Conservation (phyloP, 1,284 basidiomycete species). For the Tylopilus orsonianus region DNA sequence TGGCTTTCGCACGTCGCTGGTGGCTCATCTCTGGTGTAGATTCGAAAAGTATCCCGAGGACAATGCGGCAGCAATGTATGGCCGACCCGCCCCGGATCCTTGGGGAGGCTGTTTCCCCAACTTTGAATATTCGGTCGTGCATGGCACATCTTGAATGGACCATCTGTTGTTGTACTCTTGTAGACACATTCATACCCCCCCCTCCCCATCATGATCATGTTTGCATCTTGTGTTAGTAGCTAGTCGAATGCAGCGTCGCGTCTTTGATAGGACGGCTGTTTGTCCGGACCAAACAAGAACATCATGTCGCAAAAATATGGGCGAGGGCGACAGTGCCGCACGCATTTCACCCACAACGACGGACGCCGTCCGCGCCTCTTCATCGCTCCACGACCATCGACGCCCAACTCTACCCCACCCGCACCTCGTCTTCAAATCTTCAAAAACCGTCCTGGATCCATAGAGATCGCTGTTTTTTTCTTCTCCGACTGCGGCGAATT, state of each 20-base stretch:
- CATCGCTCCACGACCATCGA: slow-evolving; percentile 5
- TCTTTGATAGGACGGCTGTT: slow-evolving; percentile 24
- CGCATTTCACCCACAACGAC: slow-evolving; percentile 29
- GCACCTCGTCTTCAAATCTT: slow-evolving; percentile 48
- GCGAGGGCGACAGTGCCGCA: slow-evolving; percentile 23
- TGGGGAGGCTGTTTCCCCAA: slow-evolving; percentile 62
- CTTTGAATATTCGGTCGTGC: slow-evolving; percentile 58
- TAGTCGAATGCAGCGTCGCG: neutral
- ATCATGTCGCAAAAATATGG: slow-evolving; percentile 41
- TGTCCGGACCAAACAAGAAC: slow-evolving; percentile 36
- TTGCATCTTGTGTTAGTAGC: slow-evolving; percentile 11
- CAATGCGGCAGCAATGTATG: slow-evolving; percentile 59
- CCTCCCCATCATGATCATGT: slow-evolving; percentile 9
- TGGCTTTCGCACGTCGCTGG: neutral
- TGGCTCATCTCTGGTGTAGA: slow-evolving; percentile 36
- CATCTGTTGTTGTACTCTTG: slow-evolving; percentile 5
- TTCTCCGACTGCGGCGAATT: slow-evolving; percentile 1
- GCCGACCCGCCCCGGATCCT: slow-evolving; percentile 52
- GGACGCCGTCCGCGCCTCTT: neutral
- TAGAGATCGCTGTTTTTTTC: slow-evolving; percentile 45
- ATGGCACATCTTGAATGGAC: slow-evolving; percentile 28
- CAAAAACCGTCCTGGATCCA: slow-evolving; percentile 57
- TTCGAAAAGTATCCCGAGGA: slow-evolving; percentile 79
- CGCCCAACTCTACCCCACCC: slow-evolving; percentile 3
- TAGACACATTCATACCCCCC: slow-evolving; percentile 19